phyloP scores from a whole-genome alignment of 176 grass and related monocot genomes.

The Zoysia japonica region DNA sequence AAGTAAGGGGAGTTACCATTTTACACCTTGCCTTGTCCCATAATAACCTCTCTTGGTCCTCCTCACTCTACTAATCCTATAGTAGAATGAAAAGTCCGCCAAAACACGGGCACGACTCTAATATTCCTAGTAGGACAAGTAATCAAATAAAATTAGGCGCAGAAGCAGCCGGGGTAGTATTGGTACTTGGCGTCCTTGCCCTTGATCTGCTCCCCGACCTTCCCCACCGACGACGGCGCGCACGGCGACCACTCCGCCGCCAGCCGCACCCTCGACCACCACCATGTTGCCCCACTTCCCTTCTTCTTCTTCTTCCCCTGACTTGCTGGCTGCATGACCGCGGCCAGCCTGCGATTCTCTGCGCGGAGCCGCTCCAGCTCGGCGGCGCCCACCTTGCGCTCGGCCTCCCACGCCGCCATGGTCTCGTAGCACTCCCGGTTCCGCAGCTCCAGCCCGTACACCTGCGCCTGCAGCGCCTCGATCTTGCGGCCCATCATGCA shows the following conservation, averaged over 20 bases:
- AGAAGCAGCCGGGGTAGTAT: constrained; percentile 55
- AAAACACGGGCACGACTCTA: neutral
- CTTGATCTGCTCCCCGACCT: constrained; percentile 42
- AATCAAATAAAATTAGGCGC: constrained; percentile 44
- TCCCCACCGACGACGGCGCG: constrained; percentile 21
- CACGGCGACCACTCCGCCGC: constrained; percentile 71
- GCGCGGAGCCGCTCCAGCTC: constrained; percentile 63
- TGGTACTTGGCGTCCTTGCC: constrained; percentile 3
- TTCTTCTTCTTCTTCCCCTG: neutral
- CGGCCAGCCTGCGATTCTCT: constrained; percentile 55
- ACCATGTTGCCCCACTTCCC: constrained; percentile 14
- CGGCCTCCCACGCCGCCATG: constrained; percentile 53
- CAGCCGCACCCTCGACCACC: constrained; percentile 54
- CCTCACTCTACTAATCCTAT: too few species aligned
- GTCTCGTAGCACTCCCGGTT: constrained; percentile 77
- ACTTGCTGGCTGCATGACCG: neutral
- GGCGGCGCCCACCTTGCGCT: constrained; percentile 17
- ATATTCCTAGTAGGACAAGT: neutral
- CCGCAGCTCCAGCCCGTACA: constrained; percentile 76
- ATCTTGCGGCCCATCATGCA: constrained; percentile 74
- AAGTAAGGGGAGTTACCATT: too few species aligned
- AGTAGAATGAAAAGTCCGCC: too few species aligned
- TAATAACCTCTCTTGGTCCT: too few species aligned
- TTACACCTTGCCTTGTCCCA: too few species aligned
- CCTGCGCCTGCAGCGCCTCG: constrained; percentile 79